Percentiles rank a stretch among this genome's conserved stretches.
phyloP scores from a whole-genome alignment of 2,329 filamentous ascomycete species.

The Neonectria magnoliae region DNA sequence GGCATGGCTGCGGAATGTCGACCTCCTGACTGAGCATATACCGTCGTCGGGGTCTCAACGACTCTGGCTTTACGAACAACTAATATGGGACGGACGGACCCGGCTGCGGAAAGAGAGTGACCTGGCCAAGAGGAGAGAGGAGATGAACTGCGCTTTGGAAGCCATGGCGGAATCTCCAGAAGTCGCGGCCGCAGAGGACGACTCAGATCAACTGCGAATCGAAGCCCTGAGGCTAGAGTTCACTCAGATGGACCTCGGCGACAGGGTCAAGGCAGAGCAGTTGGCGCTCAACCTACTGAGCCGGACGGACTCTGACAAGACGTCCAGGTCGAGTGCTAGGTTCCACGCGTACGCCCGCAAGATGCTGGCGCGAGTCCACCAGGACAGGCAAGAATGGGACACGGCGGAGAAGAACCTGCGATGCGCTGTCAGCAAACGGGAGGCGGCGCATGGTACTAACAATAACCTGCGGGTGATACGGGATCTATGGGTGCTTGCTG shows the following conservation, averaged over 20 bases:
- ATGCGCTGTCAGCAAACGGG: conserved; percentile 47
- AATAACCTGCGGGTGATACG: conserved; percentile 50
- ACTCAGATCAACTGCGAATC: conserved; percentile 43
- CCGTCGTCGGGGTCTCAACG: conserved; percentile 42
- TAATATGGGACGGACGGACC: conserved; percentile 52
- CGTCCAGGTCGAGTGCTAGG: conserved; percentile 44
- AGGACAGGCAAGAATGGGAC: conserved; percentile 46
- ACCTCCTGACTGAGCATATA: conserved; percentile 46
- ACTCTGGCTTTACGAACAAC: conserved; percentile 52
- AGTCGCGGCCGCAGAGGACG: conserved; percentile 18
- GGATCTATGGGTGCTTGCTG: conserved; percentile 52
- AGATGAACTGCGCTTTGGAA: conserved; percentile 47
- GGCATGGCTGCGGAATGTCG: conserved; percentile 51
- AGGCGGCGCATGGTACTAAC: conserved; percentile 48
- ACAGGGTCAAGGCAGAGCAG: conserved; percentile 45
- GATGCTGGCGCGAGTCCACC: conserved; percentile 50
- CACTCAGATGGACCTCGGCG: conserved; percentile 51
- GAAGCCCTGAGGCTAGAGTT: conserved; percentile 50
- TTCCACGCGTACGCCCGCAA: conserved; percentile 52
- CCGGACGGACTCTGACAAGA: conserved; percentile 36
- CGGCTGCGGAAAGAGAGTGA: conserved; percentile 47
- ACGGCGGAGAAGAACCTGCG: conserved; percentile 48
- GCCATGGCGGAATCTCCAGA: conserved; percentile 33
- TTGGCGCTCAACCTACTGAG: conserved; percentile 44
- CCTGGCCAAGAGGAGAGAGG: conserved; percentile 39